Percentiles rank a stretch among this genome's conserved stretches.
Conservation (phyloP, 805 yeast species). For the Aciculoconidium aculeatum region DNA sequence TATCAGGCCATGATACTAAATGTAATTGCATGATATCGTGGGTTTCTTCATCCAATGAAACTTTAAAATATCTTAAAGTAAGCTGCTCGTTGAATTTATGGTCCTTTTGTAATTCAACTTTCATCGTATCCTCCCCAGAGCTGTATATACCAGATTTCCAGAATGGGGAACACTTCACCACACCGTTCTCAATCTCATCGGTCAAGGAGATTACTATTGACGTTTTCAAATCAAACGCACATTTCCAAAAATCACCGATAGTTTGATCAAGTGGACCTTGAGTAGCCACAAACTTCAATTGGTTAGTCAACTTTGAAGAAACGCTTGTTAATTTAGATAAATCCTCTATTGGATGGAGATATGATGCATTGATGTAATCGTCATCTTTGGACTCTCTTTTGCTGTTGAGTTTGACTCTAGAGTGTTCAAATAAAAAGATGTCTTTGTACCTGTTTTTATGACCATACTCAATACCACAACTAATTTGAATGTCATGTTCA, state of each 20-base stretch:
- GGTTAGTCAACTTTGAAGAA: constrained; percentile 5
- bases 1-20: constrained; percentile 78
- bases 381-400: constrained; percentile 14
- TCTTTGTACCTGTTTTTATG: constrained; percentile 72
- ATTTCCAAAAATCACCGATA: constrained; percentile 78
- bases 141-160: constrained; percentile 63
- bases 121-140: constrained; percentile 20
- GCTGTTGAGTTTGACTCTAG: constrained; percentile 57
- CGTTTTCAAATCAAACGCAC: constrained; percentile 56
- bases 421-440: constrained; percentile 80
- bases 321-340: constrained; percentile 9
- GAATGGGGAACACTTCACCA: constrained; percentile 71
- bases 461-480: constrained; percentile 71
- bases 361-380: constrained; percentile 87
- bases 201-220: constrained; percentile 73
- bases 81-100: constrained; percentile 7
- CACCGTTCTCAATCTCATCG: constrained; percentile 66
- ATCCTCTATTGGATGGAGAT: constrained; percentile 27
- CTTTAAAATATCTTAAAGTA: constrained; percentile 11
- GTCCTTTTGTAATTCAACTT: constrained; percentile 12
- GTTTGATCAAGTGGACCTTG: constrained; percentile 84
- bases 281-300: constrained; percentile 55
- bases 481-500: constrained; percentile 40
- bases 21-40: constrained; percentile 70
- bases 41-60: constrained; percentile 7